Evolutionary conservation across 805 yeast genomes (phyloP), one percentile per base, ranked within the genome.

Genomic region (Spathaspora hagerdaliae): DNA sequence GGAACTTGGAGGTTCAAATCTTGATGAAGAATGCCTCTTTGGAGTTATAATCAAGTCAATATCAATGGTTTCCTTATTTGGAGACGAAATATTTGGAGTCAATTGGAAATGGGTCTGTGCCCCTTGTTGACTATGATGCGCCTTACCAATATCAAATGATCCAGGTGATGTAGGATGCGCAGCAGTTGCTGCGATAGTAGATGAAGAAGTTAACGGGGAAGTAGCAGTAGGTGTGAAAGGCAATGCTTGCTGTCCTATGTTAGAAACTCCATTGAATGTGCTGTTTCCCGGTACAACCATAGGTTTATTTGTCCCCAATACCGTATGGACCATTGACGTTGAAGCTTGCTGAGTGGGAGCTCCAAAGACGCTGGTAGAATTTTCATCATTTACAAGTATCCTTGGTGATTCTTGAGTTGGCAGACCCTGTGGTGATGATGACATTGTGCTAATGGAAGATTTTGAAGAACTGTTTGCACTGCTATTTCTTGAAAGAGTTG

Each of bases 11-110:
- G 95, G 87, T 64, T 91, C 97, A 54, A 94, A 89, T 54, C 97
- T 77, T 31, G 96, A 87, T 27, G 96, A 87, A 42, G 92, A 85
- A 63, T 92, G 98, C 60, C 98, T 81, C 59, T 87, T 89, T 19
- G 97, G 97, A 2, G 74, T 62, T 15, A 61, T 82, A 43, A 91
- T 85, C 54, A 91, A 76, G 58, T 91, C 98, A 47, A 91, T 75
- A 53, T 87, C 88, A 49, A 78, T 74, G 37, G 72, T 82, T 53
- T 85, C 87, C 58, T 80, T 81, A 27, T 83, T 73, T 32, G 85
- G 85, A 2, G 84, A 73, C 7, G 81, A 78, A 45, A 81, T 61
- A 44, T 61, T 60, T 6, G 65, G 61, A 39, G 46, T 56, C 19
- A 58, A 57, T 35, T 51, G 55, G 19, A 49, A 47, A 45, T 59